Evolutionary conservation across 1,284 basidiomycete genomes (phyloP), one percentile per base, ranked within the genome.

Genomic region (Neotropicomus parvogracilis): DNA sequence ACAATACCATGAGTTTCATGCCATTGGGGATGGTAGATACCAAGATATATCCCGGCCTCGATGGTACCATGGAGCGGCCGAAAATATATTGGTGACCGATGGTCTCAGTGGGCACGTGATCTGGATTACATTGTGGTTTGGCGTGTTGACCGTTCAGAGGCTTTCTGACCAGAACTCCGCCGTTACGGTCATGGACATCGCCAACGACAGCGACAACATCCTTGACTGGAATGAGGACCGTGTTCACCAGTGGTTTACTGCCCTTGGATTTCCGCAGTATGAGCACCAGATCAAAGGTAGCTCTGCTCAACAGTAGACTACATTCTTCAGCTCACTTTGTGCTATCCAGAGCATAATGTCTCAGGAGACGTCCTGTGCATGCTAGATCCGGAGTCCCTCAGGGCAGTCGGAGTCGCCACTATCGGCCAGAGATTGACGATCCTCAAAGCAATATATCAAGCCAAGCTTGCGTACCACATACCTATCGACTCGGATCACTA

Each of bases 401-500:
- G 89, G 67, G 85, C 89, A 46, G 73, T 97, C 49, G 94, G 94
- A 6, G 80, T 97, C 39, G 64, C 79, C 17, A 90, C 86, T 31
- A 80, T 97, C 55, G 93, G 94, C 8, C 92, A 95, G 69, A 76
- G 94, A 40, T 71, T 97, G 19, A 77, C 87, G 28, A 91, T 97
- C 54, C 80, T 97, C 60, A 92, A 92, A 67, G 84, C 88, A 40
- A 83, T 97, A 50, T 97, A 95, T 71, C 81, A 85, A 52, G 73
- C 91, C 57, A 97, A 97, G 69, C 71, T 92, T 44, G 81, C 82
- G 2, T 80, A 94, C 59, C 83, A 85, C 55, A 75, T 97, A 43
- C 84, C 89, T 38, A 81, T 97, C 54, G 89, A 90, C 48, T 75
- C 87, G 33, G 89, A 91, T 54, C 81, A 92, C 59, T 97, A 94